Conservation (phyloP, 345 rosid genomes). For the Clarkia xantiana region DNA sequence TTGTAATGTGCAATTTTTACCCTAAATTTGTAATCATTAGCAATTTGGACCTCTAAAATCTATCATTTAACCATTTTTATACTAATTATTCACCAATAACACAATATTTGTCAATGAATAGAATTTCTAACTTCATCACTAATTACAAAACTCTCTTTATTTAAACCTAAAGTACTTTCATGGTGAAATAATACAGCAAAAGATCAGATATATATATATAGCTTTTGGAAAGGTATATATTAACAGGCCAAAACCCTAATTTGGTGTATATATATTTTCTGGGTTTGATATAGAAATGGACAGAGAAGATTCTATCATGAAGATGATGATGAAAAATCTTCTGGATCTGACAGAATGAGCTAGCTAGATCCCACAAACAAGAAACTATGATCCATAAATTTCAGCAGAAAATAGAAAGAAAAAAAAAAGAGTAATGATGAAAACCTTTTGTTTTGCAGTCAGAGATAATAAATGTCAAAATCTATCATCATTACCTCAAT, state of each 20-base stretch:
- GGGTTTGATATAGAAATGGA: constrained; percentile 19
- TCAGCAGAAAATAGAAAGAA: constrained; percentile 16
- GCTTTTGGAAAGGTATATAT: too few relatives aligned
- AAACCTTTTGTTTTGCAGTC: constrained; percentile 13
- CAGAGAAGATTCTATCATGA: constrained; percentile 35
- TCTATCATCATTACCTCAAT: constrained; percentile 61
- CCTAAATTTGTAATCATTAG: too few relatives aligned
- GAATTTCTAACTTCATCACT: too few relatives aligned
- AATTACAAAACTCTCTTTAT: too few relatives aligned
- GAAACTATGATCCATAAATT: constrained; percentile 18
- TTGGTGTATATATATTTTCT: constrained; percentile 7
- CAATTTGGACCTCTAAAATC: too few relatives aligned
- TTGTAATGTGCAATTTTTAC: too few relatives aligned
- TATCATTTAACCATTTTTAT: too few relatives aligned
- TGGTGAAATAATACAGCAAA: too few relatives aligned
- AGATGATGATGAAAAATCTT: constrained; percentile 8
- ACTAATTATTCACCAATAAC: too few relatives aligned
- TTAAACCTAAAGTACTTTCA: too few relatives aligned
- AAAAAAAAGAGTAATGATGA: constrained; percentile 9
- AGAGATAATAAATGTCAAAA: constrained; percentile 28
- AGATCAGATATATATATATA: background rate
- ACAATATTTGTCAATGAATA: too few relatives aligned
- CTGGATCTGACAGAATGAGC: constrained; percentile 16
- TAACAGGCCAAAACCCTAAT: constrained; percentile 23
- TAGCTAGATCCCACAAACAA: constrained; percentile 10